A percentile compares a stretch with the other conserved stretches of the same genome.
phyloP scores from a whole-genome alignment of 176 grass and related monocot species.

The Aegilops bicornis region DNA sequence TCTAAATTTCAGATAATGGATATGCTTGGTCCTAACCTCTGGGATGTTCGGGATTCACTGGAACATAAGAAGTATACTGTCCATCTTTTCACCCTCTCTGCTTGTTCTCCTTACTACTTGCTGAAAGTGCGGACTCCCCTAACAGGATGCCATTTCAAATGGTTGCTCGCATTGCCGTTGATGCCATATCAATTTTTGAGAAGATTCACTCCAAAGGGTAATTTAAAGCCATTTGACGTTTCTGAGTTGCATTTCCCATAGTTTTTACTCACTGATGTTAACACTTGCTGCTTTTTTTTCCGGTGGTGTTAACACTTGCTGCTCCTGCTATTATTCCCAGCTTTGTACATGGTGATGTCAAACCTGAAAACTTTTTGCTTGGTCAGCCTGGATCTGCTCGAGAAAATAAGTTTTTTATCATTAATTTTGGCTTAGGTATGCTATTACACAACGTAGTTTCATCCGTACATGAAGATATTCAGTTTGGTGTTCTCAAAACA shows the following conservation, averaged over 20 bases:
- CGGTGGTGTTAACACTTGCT: neutral
- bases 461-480: conserved; percentile 8
- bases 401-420: conserved; percentile 73
- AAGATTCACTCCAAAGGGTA: neutral
- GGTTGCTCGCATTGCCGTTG: neutral
- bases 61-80: conserved; percentile 52
- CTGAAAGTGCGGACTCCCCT: neutral
- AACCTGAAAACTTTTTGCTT: conserved; percentile 87
- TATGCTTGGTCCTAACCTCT: conserved; percentile 82
- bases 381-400: conserved; percentile 64
- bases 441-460: neutral
- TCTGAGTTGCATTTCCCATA: neutral
- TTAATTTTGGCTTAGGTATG: conserved; percentile 82
- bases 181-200: neutral
- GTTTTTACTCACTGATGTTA: neutral
- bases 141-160: neutral
- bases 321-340: conserved; percentile 19
- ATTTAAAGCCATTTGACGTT: neutral
- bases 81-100: conserved; percentile 5
- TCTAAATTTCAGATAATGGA: conserved; percentile 77
- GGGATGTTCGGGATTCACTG: conserved; percentile 77
- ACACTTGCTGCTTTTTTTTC: neutral
- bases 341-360: conserved; percentile 83
- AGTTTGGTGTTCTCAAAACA: neutral
- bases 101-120: conserved; percentile 12